phyloP scores from a whole-genome alignment of 2,329 filamentous ascomycete species.

The Ascochyta koolunga region DNA sequence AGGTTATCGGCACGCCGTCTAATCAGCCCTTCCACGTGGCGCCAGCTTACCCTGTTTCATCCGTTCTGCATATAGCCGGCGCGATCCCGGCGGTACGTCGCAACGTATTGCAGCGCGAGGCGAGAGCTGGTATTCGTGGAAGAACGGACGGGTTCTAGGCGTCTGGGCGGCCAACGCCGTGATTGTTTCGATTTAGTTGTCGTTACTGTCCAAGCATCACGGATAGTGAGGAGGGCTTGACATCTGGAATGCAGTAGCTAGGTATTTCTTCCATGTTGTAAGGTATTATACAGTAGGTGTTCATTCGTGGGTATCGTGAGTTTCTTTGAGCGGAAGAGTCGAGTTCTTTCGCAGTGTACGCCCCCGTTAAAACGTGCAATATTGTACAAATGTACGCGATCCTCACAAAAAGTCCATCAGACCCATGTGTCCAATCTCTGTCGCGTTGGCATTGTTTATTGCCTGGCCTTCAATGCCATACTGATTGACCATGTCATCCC shows the following conservation, averaged over 20 bases:
- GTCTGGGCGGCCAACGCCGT: slow-evolving; percentile 2
- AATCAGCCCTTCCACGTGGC: slow-evolving; percentile 20
- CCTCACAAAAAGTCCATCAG: slow-evolving; percentile 13
- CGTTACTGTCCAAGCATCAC: not conserved
- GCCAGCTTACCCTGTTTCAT: not conserved
- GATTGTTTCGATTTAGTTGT: not conserved
- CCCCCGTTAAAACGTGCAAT: not conserved
- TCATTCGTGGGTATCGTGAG: slow-evolving; percentile 11
- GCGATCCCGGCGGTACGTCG: slow-evolving; percentile 3
- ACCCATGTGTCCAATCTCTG: slow-evolving; percentile 8
- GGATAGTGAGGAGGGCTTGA: not conserved
- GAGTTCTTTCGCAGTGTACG: not conserved
- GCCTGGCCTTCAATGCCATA: slow-evolving; percentile 51
- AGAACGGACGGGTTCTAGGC: not conserved
- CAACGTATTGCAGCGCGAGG: not conserved
- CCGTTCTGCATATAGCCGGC: slow-evolving; percentile 17
- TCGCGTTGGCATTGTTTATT: not conserved
- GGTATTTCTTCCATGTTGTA: not conserved
- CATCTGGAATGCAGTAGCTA: not conserved
- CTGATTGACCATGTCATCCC: slow-evolving; percentile 56
- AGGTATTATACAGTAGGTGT: slow-evolving; percentile 2
- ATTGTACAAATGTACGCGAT: not conserved
- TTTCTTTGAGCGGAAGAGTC: slow-evolving; percentile 1
- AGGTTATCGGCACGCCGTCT: slow-evolving; percentile 30
- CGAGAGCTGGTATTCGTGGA: slow-evolving; percentile 4